These are phyloP conservation scores for Paecilomyces sp. DNA, from an alignment of 2,329 filamentous ascomycete species.

Conservation along the genomic window DNA sequence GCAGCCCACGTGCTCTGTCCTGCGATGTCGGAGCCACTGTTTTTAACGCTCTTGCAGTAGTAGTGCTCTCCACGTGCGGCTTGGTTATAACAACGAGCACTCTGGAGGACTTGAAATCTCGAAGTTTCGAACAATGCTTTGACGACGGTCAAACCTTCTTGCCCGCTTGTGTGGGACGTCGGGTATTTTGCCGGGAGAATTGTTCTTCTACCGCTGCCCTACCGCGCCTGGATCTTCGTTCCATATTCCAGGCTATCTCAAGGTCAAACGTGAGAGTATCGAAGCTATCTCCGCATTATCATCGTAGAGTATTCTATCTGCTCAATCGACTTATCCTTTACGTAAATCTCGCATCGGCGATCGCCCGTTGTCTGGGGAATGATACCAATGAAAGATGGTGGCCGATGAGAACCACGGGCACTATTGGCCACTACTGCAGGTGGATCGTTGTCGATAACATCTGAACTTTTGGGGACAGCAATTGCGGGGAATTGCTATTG, in stretches of 20 bases:
- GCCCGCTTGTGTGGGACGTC: not conserved
- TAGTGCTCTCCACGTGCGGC: not conserved
- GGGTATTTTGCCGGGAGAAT: not conserved
- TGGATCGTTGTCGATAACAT: not conserved
- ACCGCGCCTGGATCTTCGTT: not conserved
- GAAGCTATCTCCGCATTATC: conserved; percentile 1
- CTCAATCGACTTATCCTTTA: not conserved
- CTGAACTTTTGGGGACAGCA: not conserved
- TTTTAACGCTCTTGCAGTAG: not conserved
- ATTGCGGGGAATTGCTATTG: not conserved
- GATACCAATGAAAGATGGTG: not conserved
- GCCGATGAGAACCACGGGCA: not conserved
- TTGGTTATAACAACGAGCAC: not conserved
- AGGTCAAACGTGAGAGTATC: not conserved
- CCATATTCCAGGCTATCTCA: not conserved
- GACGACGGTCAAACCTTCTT: not conserved
- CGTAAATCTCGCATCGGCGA: not conserved
- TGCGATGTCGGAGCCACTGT: not conserved
- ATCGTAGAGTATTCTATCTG: conserved; percentile 2
- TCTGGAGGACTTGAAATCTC: too few species aligned
- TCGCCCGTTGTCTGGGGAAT: not conserved
- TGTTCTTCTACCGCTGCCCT: not conserved
- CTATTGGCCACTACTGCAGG: not conserved
- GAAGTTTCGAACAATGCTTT: not conserved
- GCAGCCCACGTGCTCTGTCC: not conserved